These are phyloP conservation scores for Suillus luteus DNA, from an alignment of 768 basidiomycete genomes.

Conservation along the genomic window DNA sequence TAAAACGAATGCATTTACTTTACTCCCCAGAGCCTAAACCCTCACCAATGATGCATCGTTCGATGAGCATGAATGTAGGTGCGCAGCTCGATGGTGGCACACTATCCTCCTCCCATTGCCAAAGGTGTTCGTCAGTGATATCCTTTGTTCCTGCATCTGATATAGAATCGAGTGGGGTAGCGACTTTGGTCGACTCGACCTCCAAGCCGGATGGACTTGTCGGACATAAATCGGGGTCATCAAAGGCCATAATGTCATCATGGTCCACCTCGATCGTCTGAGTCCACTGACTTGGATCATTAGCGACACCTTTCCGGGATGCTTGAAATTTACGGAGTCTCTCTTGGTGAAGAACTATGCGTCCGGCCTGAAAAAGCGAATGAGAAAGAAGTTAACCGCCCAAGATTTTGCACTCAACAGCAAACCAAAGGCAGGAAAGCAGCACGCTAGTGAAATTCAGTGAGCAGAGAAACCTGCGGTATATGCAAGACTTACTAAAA, in stretches of 20 bases:
- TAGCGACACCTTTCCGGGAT: not conserved
- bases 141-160: not conserved
- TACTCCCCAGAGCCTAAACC: not conserved
- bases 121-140: not conserved
- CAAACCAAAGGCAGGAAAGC: not conserved
- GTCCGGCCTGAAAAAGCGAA: not conserved
- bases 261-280: not conserved
- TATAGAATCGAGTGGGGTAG: not conserved
- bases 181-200: not conserved
- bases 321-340: not conserved
- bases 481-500: conserved; percentile 22
- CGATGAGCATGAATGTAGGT: not conserved
- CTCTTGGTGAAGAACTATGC: not conserved
- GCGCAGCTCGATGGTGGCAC: not conserved
- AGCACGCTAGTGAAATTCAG: not conserved
- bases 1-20: not conserved
- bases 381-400: not conserved
- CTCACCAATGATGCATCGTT: not conserved
- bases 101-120: not conserved
- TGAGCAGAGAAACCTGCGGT: not conserved
- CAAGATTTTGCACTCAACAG: not conserved
- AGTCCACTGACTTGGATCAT: not conserved
- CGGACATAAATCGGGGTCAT: not conserved
- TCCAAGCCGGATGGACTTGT: not conserved
- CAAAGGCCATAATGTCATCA: not conserved